phyloP scores from a whole-genome alignment of 2,329 filamentous ascomycete species.

The Lachnellula occidentalis region DNA sequence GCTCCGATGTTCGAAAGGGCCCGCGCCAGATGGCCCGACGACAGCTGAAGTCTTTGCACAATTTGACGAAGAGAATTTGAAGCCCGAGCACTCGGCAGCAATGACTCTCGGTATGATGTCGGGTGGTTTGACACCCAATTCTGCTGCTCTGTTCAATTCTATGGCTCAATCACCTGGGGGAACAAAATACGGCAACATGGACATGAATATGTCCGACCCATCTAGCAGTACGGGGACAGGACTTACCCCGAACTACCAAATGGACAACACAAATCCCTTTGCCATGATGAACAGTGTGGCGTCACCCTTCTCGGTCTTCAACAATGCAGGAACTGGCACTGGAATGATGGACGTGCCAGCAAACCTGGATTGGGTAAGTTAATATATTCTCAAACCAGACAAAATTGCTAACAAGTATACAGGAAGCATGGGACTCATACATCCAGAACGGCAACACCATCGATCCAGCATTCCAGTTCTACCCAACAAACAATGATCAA shows the following conservation, averaged over 20 bases:
- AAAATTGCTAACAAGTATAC: slow-evolving; percentile 26
- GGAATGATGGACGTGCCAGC: slow-evolving; percentile 49
- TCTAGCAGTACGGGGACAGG: slow-evolving; percentile 36
- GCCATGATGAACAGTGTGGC: slow-evolving; percentile 18
- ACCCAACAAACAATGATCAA: slow-evolving; percentile 22
- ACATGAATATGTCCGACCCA: slow-evolving; percentile 27
- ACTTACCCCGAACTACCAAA: slow-evolving; percentile 36
- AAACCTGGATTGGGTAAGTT: slow-evolving; percentile 58
- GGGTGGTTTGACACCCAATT: slow-evolving; percentile 49
- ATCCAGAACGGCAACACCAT: slow-evolving; percentile 49
- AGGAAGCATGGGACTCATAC: slow-evolving; percentile 66
- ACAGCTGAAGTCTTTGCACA: slow-evolving; percentile 26
- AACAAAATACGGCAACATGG: slow-evolving; percentile 23
- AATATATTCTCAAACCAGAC: not conserved
- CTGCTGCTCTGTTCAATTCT: slow-evolving; percentile 31
- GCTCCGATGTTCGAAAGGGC: slow-evolving; percentile 48
- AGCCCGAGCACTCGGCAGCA: slow-evolving; percentile 59
- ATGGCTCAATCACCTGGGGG: slow-evolving; percentile 31
- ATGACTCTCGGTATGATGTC: slow-evolving; percentile 68
- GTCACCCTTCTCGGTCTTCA: slow-evolving; percentile 49
- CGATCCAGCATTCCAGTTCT: slow-evolving; percentile 30
- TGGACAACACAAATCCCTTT: slow-evolving; percentile 25
- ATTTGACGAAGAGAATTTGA: slow-evolving; percentile 44
- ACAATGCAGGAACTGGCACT: slow-evolving; percentile 35
- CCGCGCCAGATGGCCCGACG: slow-evolving; percentile 11